A percentile compares a stretch with the other conserved stretches of the same genome.
These are phyloP conservation scores for Filosporella fistucella DNA, from an alignment of 495 filamentous ascomycete species.

Conservation along the genomic window DNA sequence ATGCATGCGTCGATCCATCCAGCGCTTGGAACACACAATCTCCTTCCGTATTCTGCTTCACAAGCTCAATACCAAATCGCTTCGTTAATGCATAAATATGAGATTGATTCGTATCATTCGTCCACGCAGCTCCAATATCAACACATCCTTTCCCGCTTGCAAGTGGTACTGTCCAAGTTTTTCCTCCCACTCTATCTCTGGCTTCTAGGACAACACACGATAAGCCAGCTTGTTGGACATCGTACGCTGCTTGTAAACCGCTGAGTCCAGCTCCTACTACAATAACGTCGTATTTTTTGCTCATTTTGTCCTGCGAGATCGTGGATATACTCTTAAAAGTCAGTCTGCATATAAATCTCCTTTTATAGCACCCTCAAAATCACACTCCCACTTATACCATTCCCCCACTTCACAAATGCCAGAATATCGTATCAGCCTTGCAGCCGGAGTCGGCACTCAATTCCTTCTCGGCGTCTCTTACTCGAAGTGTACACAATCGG, in stretches of 20 bases:
- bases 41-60: slow-evolving; percentile 39
- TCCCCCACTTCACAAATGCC: no score
- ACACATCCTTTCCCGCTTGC: slow-evolving; percentile 27
- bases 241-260: slow-evolving; percentile 41
- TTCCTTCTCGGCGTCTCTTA: no score
- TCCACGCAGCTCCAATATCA: slow-evolving; percentile 49
- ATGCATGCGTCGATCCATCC: slow-evolving; percentile 21
- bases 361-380: no score
- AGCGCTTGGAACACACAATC: slow-evolving; percentile 29
- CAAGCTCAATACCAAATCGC: slow-evolving; percentile 32
- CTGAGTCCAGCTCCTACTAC: slow-evolving; percentile 47
- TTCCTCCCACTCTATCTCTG: slow-evolving; percentile 46
- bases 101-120: slow-evolving; percentile 45
- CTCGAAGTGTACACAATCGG: no score
- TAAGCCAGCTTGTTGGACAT: slow-evolving; percentile 34
- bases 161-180: slow-evolving; percentile 30
- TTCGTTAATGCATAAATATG: slow-evolving; percentile 32
- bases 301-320: no score
- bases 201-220: slow-evolving; percentile 43
- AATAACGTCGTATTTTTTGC: slow-evolving; percentile 30
- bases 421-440: no score
- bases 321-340: no score
- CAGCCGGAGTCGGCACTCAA: no score
- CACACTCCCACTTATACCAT: no score
- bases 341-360: no score